Evolutionary conservation across 2,329 filamentous ascomycete genomes (phyloP).

Genomic region (Microdochium paspali): DNA sequence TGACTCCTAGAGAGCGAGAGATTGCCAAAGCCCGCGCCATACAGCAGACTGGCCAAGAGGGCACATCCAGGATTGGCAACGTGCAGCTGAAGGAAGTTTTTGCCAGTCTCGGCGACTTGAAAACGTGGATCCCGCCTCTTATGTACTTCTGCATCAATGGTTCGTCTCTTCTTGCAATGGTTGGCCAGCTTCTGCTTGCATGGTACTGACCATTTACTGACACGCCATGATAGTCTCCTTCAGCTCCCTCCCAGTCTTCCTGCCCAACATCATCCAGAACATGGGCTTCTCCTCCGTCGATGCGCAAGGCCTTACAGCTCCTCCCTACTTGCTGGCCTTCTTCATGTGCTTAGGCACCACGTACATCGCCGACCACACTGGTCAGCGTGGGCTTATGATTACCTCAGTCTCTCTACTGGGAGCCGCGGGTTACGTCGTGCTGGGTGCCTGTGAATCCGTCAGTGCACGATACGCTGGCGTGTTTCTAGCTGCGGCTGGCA

Average conservation of each 20-base stretch:
- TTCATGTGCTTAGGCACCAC: constrained; percentile 50
- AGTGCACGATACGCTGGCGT: constrained; percentile 29
- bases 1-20: constrained; percentile 46
- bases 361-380: constrained; percentile 54
- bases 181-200: constrained; percentile 2
- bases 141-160: constrained; percentile 31
- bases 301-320: constrained; percentile 63
- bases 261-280: constrained; percentile 50
- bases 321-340: constrained; percentile 61
- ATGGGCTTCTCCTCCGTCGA: constrained; percentile 61
- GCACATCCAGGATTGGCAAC: constrained; percentile 34
- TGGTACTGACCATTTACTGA: constrained; percentile 9
- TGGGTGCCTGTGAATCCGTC: constrained; percentile 40
- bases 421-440: constrained; percentile 53
- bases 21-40: constrained; percentile 45
- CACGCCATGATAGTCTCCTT: constrained; percentile 48
- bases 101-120: constrained; percentile 33
- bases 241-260: constrained; percentile 54
- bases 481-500: constrained; percentile 44
- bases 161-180: constrained; percentile 12
- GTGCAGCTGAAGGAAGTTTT: constrained; percentile 35
- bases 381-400: constrained; percentile 55
- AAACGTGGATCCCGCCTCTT: constrained; percentile 37
- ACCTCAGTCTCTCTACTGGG: constrained; percentile 45
- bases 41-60: constrained; percentile 39